Evolutionary conservation across 169 alveolate genomes (phyloP).

Genomic region (Plasmodium knowlesi): DNA sequence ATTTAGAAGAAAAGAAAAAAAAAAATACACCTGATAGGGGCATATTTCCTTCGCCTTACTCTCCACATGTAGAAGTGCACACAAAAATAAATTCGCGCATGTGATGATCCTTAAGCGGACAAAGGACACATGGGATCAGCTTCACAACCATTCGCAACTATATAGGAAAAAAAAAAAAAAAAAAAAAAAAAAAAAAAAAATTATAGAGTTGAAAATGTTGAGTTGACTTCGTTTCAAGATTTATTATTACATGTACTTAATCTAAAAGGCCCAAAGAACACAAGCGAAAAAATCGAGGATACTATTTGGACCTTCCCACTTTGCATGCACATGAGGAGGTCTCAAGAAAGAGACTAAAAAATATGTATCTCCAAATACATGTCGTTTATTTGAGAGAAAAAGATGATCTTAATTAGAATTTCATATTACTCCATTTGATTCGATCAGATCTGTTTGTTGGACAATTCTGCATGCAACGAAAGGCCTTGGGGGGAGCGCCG

Average conservation of each 20-base stretch:
- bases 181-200: not conserved
- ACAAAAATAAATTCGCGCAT: not conserved
- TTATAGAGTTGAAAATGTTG: not conserved
- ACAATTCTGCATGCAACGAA: not conserved
- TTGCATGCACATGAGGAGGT: not conserved
- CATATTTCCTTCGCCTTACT: not conserved
- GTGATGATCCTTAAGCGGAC: not conserved
- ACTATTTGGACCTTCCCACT: not conserved
- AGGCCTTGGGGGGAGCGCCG: not conserved
- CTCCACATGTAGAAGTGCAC: not conserved
- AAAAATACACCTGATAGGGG: not conserved
- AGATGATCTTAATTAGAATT: not conserved
- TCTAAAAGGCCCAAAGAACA: not conserved
- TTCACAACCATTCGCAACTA: not conserved
- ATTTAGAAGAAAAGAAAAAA: not conserved
- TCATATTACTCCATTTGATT: not conserved
- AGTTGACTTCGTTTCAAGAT: not conserved
- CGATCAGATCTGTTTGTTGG: not conserved
- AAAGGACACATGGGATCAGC: not conserved
- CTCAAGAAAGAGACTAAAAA: not conserved
- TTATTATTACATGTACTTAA: not conserved
- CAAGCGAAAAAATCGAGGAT: not conserved
- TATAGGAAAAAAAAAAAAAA: not conserved
- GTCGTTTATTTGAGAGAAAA: not conserved
- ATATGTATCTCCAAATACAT: not conserved